phyloP scores from a whole-genome alignment of 2,329 filamentous ascomycete species.

The Cladosporium sp. region DNA sequence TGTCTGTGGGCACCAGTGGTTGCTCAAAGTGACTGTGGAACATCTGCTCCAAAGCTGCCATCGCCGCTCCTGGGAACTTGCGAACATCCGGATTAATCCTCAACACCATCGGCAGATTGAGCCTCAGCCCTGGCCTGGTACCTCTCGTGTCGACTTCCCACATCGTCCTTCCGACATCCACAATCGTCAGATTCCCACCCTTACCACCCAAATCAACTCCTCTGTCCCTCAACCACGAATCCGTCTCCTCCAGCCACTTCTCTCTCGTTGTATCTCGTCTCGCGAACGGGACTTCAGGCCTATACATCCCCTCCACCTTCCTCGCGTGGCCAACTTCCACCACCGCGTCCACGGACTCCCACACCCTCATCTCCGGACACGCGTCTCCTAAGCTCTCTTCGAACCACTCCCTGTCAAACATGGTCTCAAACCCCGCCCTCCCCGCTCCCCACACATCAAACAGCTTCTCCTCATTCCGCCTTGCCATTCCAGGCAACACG shows the following conservation, averaged over 20 bases:
- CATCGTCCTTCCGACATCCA: slow-evolving; percentile 18
- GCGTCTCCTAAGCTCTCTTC: slow-evolving; percentile 11
- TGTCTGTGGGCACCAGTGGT: slow-evolving; percentile 12
- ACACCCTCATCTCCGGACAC: slow-evolving; percentile 21
- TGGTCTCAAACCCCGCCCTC: slow-evolving; percentile 13
- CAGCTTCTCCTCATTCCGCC: slow-evolving; percentile 7
- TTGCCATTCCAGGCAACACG: slow-evolving; percentile 12
- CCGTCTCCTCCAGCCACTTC: not conserved
- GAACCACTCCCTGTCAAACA: slow-evolving; percentile 21
- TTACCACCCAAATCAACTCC: no score
- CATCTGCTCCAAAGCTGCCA: slow-evolving; percentile 27
- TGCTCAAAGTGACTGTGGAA: slow-evolving; percentile 19
- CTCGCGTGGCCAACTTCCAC: no score
- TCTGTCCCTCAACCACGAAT: not conserved
- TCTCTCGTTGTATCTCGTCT: not conserved
- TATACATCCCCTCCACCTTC: slow-evolving; percentile 13
- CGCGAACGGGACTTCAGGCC: no score
- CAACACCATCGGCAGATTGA: not conserved
- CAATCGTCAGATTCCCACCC: slow-evolving; percentile 1
- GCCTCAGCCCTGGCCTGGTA: no score
- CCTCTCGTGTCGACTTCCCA: slow-evolving; percentile 18
- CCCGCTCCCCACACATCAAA: slow-evolving; percentile 8
- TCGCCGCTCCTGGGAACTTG: slow-evolving; percentile 26
- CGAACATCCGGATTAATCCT: slow-evolving; percentile 18
- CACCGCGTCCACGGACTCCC: not conserved